Base-by-base conservation (phyloP, 1,284 basidiomycete genomes). In the Mycena citricolor region DNA sequence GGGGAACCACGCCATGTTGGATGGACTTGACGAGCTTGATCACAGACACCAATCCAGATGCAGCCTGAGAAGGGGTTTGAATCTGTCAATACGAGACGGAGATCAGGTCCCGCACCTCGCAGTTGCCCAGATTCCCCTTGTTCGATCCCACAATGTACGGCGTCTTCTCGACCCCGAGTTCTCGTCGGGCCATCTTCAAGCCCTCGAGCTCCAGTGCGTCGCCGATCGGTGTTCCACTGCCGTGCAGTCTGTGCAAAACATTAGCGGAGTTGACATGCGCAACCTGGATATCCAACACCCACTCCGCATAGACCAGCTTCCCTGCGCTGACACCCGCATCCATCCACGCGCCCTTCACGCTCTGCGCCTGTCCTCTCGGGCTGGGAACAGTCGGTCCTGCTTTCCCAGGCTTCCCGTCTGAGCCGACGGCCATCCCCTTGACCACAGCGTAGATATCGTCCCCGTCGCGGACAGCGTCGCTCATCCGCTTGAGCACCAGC, bases 1-100 rank as follows among this genome's bases (percentile, higher is more conserved):
- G 33, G 19, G 33, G 33, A 13, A 35, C 19, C 19, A 35, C 8
- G 17, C 33, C 33, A 21, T 35, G 8, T 22, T 35, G 33, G 5
- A 35, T 35, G 19, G 33, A 35, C 33, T 35, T 35, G 33, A 19
- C 20, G 8, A 35, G 10, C 17, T 35, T 35, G 10, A 35, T 35
- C 8, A 35, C 19, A 8, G 33, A 35, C 11, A 35, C 33, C 7
- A 35, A 22, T 17, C 33, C 33, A 21, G 33, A 35, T 7, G 33
- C 33, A 5, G 33, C 33, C 33, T 35, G 19, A 5, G 16, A 14
- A 8, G 10, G n/a, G 19, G 20, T 21, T 19, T 17, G 19, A 21
- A 21, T 14, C 8, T 12, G 12, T 8, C 33, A n/a, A n/a, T n/a
- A n/a, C 19, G 6, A 8, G 11, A 17, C 6, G 19, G 19, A 7